Percentiles rank a stretch among this genome's conserved stretches.
Conservation (phyloP, 306 rosid species). For the Corylus americana region DNA sequence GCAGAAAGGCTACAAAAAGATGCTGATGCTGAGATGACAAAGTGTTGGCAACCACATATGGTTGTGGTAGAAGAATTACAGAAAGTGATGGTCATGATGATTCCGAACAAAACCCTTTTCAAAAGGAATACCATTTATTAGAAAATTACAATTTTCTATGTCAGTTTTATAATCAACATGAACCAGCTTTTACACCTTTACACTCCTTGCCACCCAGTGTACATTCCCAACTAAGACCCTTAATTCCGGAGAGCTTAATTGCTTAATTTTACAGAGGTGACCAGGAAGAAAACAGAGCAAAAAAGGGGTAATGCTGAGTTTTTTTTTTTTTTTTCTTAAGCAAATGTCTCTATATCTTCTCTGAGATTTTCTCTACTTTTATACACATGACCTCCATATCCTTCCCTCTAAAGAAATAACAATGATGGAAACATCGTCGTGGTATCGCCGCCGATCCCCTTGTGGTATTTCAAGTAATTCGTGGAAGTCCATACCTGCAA, state of each 20-base stretch:
- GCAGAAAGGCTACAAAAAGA: conserved; percentile 30
- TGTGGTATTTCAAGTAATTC: conserved; percentile 94
- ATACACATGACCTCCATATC: conserved; percentile 98
- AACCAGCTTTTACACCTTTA: conserved; percentile 78
- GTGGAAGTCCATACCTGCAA: conserved; percentile 89
- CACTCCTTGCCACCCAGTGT: conserved; percentile 60
- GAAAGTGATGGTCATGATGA: conserved; percentile 34
- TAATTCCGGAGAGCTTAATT: conserved; percentile 38
- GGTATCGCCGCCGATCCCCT: conserved; percentile 94
- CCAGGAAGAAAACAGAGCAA: conserved; percentile 32
- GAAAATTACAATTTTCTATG: conserved; percentile 55
- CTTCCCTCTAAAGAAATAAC: conserved; percentile 98
- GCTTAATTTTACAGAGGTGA: conserved; percentile 50
- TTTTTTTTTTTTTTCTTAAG: background rate
- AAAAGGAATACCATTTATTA: conserved; percentile 52
- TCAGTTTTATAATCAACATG: conserved; percentile 53
- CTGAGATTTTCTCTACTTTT: conserved; percentile 48
- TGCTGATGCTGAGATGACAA: conserved; percentile 44
- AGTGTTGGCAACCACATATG: conserved; percentile 27
- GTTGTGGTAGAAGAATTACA: conserved; percentile 24
- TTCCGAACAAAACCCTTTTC: conserved; percentile 37
- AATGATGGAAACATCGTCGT: conserved; percentile 92
- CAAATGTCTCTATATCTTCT: conserved; percentile 39
- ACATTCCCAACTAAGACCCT: conserved; percentile 48
- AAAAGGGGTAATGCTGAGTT: conserved; percentile 49